A percentile compares a stretch with the other conserved stretches of the same genome.
Conservation (phyloP, 1,139 yeast species). For the Pichia sp. region DNA sequence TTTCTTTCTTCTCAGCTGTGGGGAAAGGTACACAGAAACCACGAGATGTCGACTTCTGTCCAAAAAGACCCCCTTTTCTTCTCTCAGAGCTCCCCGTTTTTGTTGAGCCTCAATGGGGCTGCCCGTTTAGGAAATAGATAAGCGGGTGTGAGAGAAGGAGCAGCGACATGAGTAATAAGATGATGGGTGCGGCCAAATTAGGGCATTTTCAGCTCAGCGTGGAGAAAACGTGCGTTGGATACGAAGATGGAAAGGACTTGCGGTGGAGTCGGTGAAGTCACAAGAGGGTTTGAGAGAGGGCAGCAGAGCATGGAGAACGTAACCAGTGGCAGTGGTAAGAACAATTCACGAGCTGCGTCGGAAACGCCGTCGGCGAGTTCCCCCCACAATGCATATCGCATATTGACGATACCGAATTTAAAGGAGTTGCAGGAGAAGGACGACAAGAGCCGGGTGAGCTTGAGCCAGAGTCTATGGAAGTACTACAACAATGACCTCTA, state of each 20-base stretch:
- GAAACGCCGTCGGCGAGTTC: background rate
- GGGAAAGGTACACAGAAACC: background rate
- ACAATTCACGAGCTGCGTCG: background rate
- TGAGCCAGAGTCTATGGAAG: conserved; percentile 12
- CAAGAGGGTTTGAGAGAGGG: no score
- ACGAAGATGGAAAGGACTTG: no score
- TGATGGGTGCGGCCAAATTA: background rate
- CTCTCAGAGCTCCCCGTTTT: background rate
- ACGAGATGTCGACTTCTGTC: background rate
- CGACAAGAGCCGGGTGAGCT: conserved; percentile 9
- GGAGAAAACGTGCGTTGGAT: no score
- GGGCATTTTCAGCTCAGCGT: background rate
- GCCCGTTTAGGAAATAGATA: conserved; percentile 1
- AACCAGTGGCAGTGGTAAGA: background rate
- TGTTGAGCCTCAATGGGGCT: conserved; percentile 3
- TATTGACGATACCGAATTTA: conserved; percentile 18
- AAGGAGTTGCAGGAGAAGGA: conserved; percentile 21
- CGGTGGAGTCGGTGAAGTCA: no score
- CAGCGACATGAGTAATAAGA: background rate
- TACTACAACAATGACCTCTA: conserved; percentile 20
- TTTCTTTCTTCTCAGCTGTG: background rate
- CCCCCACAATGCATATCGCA: background rate
- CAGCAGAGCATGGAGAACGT: background rate
- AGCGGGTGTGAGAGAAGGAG: background rate
- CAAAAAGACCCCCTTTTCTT: background rate